Base-by-base conservation (phyloP, 2,329 filamentous ascomycete species). In the Chrysoporthe cubensis region DNA sequence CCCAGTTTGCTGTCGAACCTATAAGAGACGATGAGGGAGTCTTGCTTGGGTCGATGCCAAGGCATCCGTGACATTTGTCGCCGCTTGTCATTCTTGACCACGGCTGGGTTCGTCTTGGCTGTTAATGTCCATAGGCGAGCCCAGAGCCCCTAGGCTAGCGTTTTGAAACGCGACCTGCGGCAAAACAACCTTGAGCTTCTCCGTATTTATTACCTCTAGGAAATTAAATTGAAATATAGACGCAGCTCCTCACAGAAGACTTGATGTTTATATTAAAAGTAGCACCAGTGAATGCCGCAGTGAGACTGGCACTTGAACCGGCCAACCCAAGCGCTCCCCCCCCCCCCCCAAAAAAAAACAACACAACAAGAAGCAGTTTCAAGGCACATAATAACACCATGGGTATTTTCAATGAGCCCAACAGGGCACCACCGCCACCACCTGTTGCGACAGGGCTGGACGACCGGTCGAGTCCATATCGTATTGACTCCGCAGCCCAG, bases 121-220 rank as follows among this genome's bases (percentile, higher is more conserved):
- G 43, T 48, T 9, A 62, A 37, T 48, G 44, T 43, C 46, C 48
- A 26, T 26, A 26, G 26, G 44, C 21, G 46, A 26, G 40, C 21
- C 26, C 26, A 26, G n/a, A 21, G 18, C 57, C 57, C 57, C 13
- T 44, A 44, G 44, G n/a, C 48, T 37, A 42, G 61, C 48, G 61
- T 63, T 63, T 63, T 48, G 61, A 63, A 63, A 63, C 60, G 37
- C 46, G 18, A 44, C 32, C 61, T 42, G 46, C 61, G 26, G 50
- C 50, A 54, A 26, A 26, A 18, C 21, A 62, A 37, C 43, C 48
- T 18, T 48, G 60, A 34, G 26, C 52, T 34, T 56, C 60, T 42
- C 48, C 50, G 50, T 54, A 54, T 26, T 54, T 32, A 54, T 16
- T 13, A 34, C 50, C 50, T 26, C 5, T 4, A 13, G 4, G 9